Conservation (phyloP, 169 alveolate species). For the Hepatocystis sp. region DNA sequence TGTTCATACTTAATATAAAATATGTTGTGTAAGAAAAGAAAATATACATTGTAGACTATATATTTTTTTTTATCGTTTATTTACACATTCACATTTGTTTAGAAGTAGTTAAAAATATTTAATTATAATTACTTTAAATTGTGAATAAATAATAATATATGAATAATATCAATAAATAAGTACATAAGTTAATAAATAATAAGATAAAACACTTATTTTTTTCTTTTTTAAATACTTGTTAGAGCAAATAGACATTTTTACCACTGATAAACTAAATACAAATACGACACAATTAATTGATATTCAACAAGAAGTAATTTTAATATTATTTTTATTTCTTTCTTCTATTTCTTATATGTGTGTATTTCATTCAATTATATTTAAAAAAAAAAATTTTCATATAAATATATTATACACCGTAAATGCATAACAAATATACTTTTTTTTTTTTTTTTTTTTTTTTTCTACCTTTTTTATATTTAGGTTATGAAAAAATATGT, state of each 20-base stretch:
- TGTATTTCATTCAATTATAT: neutral
- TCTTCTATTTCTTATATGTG: neutral
- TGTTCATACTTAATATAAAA: no score
- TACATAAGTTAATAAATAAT: conserved; percentile 1
- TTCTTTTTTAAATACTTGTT: conserved; percentile 6
- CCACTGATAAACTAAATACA: conserved; percentile 24
- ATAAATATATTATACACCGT: no score
- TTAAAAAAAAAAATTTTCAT: no score
- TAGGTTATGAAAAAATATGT: conserved; percentile 52
- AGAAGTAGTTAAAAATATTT: no score
- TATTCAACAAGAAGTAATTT: conserved; percentile 68
- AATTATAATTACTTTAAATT: no score
- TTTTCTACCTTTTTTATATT: conserved; percentile 14
- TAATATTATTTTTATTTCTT: neutral
- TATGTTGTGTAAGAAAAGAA: no score
- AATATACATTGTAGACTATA: no score
- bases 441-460: conserved; percentile 1
- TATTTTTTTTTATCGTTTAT: no score
- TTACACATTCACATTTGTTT: no score
- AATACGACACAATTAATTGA: conserved; percentile 43
- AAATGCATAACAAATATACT: neutral
- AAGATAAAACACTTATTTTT: conserved; percentile 15
- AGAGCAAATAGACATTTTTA: conserved; percentile 57
- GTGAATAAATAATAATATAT: no score
- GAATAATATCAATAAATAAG: no score